Evolutionary conservation across 2,329 filamentous ascomycete genomes (phyloP).

Genomic region (Trichoderma brevicompactum): DNA sequence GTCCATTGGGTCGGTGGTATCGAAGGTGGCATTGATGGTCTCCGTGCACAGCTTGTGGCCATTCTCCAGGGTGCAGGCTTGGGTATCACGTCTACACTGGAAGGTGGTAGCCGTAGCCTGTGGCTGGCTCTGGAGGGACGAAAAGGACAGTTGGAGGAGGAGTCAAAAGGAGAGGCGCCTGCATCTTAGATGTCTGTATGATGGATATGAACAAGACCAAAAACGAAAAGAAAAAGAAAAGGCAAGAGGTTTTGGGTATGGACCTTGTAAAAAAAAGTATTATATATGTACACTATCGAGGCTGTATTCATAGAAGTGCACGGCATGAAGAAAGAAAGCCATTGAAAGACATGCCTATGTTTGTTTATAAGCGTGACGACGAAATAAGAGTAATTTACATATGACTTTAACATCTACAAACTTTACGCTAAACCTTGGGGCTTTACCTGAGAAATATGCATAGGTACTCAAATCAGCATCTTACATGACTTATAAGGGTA

Average conservation of each 20-base stretch:
- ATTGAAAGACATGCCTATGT: not conserved
- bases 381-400: not conserved
- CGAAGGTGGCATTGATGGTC: conserved; percentile 76
- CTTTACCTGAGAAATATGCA: too few relatives aligned
- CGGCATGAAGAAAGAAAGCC: not conserved
- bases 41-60: conserved; percentile 79
- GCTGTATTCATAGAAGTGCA: conserved; percentile 20
- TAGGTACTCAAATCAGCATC: too few relatives aligned
- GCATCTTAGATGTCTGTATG: conserved; percentile 16
- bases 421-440: too few relatives aligned
- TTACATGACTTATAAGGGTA: too few relatives aligned
- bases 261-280: conserved; percentile 19
- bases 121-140: conserved; percentile 89
- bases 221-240: not conserved
- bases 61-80: conserved; percentile 82
- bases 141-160: conserved; percentile 76
- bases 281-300: conserved; percentile 18
- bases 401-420: too few relatives aligned
- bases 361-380: not conserved
- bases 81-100: conserved; percentile 75
- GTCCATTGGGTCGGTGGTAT: conserved; percentile 72
- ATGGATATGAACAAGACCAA: conserved; percentile 10
- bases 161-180: conserved; percentile 32
- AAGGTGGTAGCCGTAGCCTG: conserved; percentile 77
- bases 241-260: conserved; percentile 7